phyloP scores from a whole-genome alignment of 75 land plant genomes.

The Chamaecyparis obtusa region DNA sequence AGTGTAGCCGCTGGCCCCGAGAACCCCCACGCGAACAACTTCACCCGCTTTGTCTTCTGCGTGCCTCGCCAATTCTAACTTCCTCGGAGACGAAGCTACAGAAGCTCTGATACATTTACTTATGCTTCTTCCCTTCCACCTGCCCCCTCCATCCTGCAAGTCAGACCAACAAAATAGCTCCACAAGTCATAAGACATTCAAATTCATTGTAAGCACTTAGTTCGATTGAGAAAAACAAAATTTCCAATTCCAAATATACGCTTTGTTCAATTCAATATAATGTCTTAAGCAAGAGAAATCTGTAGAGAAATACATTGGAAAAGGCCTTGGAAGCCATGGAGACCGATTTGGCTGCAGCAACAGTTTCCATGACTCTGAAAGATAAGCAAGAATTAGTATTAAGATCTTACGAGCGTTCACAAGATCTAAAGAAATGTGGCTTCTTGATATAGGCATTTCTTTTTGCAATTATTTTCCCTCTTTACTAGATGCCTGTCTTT shows the following conservation, averaged over 20 bases:
- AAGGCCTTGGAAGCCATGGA: neutral
- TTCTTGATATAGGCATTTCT: neutral
- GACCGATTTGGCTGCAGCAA: neutral
- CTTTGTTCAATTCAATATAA: neutral
- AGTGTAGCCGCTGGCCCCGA: constrained; percentile 98
- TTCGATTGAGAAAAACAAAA: neutral
- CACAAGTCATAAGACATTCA: neutral
- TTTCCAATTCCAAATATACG: neutral
- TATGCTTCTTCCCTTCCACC: neutral
- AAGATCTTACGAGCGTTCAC: neutral
- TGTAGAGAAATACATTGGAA: neutral
- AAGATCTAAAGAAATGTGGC: neutral
- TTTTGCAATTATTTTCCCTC: neutral
- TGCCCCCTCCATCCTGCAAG: neutral
- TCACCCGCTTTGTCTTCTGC: constrained; percentile 22
- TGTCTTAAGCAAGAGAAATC: neutral
- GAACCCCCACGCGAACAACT: constrained; percentile 58
- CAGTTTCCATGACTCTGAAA: neutral
- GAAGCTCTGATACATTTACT: constrained; percentile 21
- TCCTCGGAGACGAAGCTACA: constrained; percentile 18
- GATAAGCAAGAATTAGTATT: neutral
- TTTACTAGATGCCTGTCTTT: neutral
- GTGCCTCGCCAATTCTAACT: neutral
- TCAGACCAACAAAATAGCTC: neutral
- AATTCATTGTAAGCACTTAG: neutral